Percentiles rank a stretch among this genome's conserved stretches.
Conservation (phyloP, 2,329 filamentous ascomycete genomes). For the Mollisia scopiformis region DNA sequence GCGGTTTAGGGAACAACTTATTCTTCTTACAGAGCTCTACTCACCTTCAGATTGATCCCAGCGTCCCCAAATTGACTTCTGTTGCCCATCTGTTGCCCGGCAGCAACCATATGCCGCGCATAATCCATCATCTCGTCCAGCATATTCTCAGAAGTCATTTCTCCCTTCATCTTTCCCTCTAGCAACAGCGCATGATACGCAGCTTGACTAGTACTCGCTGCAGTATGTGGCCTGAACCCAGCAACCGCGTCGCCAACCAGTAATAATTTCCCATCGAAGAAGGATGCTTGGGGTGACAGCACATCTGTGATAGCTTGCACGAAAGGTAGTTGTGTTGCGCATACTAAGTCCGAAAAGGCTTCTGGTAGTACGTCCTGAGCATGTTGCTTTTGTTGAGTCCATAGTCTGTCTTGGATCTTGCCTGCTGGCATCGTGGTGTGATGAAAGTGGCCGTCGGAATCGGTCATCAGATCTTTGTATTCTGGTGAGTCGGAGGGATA, state of each 20-base stretch:
- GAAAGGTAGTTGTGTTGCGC: constrained; percentile 37
- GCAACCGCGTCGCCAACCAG: constrained; percentile 46
- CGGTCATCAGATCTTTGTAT: constrained; percentile 36
- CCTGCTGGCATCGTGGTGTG: constrained; percentile 24
- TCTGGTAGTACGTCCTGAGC: constrained; percentile 16
- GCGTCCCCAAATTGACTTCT: constrained; percentile 10
- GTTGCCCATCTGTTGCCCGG: constrained; percentile 8
- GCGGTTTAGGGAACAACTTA: not conserved
- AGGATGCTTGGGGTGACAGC: constrained; percentile 35
- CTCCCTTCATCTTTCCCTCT: constrained; percentile 15
- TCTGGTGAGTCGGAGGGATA: constrained; percentile 16
- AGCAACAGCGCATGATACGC: constrained; percentile 33
- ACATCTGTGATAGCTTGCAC: constrained; percentile 46
- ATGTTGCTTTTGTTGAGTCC: constrained; percentile 18
- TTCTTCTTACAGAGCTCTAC: not conserved
- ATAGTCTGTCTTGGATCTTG: constrained; percentile 18
- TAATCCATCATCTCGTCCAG: constrained; percentile 15
- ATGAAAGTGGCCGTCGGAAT: constrained; percentile 33
- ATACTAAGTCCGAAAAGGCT: constrained; percentile 9
- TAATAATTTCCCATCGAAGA: constrained; percentile 39
- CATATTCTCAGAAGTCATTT: constrained; percentile 13
- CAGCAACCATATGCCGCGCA: constrained; percentile 3
- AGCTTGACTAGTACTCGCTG: constrained; percentile 46
- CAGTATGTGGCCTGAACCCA: constrained; percentile 48
- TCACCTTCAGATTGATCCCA: constrained; percentile 5